phyloP scores from a whole-genome alignment of 1,139 yeast genomes.

The Hyphopichia khmerensis region DNA sequence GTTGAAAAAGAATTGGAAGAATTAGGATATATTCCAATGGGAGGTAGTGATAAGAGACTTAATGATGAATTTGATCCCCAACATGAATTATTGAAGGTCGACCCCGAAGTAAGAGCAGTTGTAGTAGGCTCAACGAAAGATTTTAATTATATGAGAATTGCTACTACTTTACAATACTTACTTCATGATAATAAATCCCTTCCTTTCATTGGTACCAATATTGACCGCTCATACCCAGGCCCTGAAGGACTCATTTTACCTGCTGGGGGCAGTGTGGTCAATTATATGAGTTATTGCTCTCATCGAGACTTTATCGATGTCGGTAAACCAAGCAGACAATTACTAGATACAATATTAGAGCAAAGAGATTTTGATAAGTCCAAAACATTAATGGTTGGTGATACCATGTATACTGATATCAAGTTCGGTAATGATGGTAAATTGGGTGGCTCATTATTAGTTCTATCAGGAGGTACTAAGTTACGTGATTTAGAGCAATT shows the following conservation, averaged over 20 bases:
- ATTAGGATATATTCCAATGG: constrained; percentile 68
- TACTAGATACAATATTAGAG: constrained; percentile 29
- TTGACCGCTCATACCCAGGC: constrained; percentile 43
- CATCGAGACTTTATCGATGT: constrained; percentile 33
- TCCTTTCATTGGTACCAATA: constrained; percentile 42
- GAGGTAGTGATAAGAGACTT: constrained; percentile 61
- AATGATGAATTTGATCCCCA: constrained; percentile 33
- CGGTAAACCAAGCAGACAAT: constrained; percentile 38
- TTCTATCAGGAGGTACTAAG: constrained; percentile 39
- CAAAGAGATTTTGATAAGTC: constrained; percentile 25
- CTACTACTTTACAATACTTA: constrained; percentile 40
- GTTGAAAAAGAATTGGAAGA: constrained; percentile 69
- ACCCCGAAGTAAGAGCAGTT: constrained; percentile 40
- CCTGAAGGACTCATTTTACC: constrained; percentile 38
- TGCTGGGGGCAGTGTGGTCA: constrained; percentile 46
- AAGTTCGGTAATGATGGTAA: constrained; percentile 44
- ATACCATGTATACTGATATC: constrained; percentile 43
- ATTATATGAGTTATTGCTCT: constrained; percentile 37
- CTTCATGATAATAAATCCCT: constrained; percentile 29
- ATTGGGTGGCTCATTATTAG: constrained; percentile 36
- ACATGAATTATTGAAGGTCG: constrained; percentile 45
- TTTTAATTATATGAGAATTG: constrained; percentile 37
- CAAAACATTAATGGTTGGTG: constrained; percentile 43
- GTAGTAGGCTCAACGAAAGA: constrained; percentile 42
- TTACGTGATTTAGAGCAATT: constrained; percentile 20